Evolutionary conservation across 768 basidiomycete genomes (phyloP).

Genomic region (Auriscalpium microsporum): DNA sequence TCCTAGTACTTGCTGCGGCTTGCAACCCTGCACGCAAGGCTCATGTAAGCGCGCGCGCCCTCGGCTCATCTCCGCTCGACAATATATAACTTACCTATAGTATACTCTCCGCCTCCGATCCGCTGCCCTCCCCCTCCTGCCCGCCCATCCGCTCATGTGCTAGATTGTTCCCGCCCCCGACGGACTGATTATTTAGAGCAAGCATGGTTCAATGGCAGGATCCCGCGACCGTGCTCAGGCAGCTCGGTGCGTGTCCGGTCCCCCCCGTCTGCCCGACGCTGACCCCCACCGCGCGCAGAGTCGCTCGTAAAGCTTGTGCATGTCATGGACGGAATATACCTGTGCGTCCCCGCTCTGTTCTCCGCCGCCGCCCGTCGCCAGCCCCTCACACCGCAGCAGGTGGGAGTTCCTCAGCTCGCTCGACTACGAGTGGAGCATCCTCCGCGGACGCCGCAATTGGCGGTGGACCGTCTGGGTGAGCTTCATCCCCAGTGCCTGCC

Average conservation of each 20-base stretch:
- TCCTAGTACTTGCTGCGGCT: too few relatives aligned
- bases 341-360: conserved; percentile 4
- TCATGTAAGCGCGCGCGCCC: too few relatives aligned
- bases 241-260: background rate
- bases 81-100: too few relatives aligned
- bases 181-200: too few relatives aligned
- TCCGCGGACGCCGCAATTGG: conserved; percentile 7
- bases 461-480: conserved; percentile 8
- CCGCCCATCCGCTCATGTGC: background rate
- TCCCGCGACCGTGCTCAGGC: background rate
- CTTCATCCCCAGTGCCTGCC: background rate
- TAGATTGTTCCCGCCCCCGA: background rate
- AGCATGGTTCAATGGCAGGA: conserved; percentile 13
- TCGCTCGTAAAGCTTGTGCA: conserved; percentile 10
- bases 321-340: conserved; percentile 10
- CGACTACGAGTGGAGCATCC: conserved; percentile 8
- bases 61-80: too few relatives aligned
- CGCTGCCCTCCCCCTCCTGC: background rate
- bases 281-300: background rate
- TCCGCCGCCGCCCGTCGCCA: background rate
- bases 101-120: too few relatives aligned
- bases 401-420: conserved; percentile 13
- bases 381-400: background rate
- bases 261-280: background rate
- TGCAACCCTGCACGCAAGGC: too few relatives aligned